Conservation (phyloP, 78 protist genomes). For the Protostelium mycophagum region DNA sequence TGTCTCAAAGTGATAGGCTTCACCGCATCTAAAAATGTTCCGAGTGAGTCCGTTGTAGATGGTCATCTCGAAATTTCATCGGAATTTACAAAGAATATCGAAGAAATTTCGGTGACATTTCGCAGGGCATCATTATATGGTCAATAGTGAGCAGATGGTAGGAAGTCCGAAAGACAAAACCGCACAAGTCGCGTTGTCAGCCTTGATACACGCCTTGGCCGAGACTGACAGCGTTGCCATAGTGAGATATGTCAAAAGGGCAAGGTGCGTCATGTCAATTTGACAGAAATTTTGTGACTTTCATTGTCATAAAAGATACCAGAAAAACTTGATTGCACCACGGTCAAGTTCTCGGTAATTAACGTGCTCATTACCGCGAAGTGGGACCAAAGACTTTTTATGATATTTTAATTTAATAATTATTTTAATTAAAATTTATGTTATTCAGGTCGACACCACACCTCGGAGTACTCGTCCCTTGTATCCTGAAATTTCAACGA, state of each 20-base stretch:
- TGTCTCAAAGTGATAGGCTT: conserved; percentile 49
- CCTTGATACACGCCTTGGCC: conserved; percentile 39
- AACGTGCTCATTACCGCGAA: not conserved
- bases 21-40: not conserved
- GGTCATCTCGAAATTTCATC: conserved; percentile 5
- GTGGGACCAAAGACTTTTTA: too few species aligned
- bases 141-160: conserved; percentile 29
- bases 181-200: conserved; percentile 26
- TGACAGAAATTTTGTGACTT: too few species aligned
- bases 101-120: not conserved
- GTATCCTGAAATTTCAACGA: not conserved
- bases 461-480: too few species aligned
- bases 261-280: not conserved
- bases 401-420: too few species aligned
- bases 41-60: not conserved
- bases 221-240: conserved; percentile 43
- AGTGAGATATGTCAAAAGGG: conserved; percentile 53
- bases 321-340: not conserved
- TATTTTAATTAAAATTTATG: too few species aligned
- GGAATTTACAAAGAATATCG: not conserved
- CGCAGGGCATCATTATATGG: conserved; percentile 20
- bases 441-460: too few species aligned
- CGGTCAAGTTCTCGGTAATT: not conserved
- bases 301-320: not conserved
- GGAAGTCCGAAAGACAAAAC: conserved; percentile 37